Evolutionary conservation across 2,329 filamentous ascomycete species (phyloP), one percentile per base, ranked within the genome.

Genomic region (Trichophyton schoenleinii): DNA sequence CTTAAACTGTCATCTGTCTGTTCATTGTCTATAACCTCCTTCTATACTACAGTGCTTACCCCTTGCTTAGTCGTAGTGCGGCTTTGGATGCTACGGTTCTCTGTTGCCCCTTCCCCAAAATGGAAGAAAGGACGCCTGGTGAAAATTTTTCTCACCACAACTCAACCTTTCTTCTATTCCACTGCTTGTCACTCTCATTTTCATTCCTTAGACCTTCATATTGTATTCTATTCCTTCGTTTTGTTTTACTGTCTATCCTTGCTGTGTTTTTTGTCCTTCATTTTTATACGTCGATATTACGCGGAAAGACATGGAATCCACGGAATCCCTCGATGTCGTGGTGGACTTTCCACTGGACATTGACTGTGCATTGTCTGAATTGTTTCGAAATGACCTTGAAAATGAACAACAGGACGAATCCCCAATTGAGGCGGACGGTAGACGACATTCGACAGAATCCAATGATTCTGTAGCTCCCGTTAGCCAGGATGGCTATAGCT

Each of bases 401-500:
- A 57, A 60, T 8, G 59, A 61, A n/a, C 55, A 49, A 38, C 60
- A 46, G 15, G 38, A 22, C 52, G 62, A 59, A 25, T 8, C n/a
- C 7, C 42, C 31, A 18, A 15, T 53, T 11, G 46, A 63, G 8
- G n/a, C 22, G 9, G 22, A 57, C 38, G 53, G 31, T 15, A 49
- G 60, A 36, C 20, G 28, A 25, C 34, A 28, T 11, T 41, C 41
- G 18, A 31, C 52, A 15, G 62, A 60, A 22, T 38, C 60, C 31
- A 22, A 9, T 31, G 44, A 53, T 13, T 48, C 58, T 9, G 25
- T 25, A 7, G 44, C 28, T 20, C 44, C 58, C 13, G 41, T 36
- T 22, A 49, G 41, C 58, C 58, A 36, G 7, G 44, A 59, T 49
- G 34, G 42, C 3, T 59, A 67, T 59, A 69, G 70, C 13, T 76